Percentiles rank a stretch among this genome's conserved stretches.
phyloP scores from a whole-genome alignment of 2,329 filamentous ascomycete genomes.

The Ampelomyces quisqualis region DNA sequence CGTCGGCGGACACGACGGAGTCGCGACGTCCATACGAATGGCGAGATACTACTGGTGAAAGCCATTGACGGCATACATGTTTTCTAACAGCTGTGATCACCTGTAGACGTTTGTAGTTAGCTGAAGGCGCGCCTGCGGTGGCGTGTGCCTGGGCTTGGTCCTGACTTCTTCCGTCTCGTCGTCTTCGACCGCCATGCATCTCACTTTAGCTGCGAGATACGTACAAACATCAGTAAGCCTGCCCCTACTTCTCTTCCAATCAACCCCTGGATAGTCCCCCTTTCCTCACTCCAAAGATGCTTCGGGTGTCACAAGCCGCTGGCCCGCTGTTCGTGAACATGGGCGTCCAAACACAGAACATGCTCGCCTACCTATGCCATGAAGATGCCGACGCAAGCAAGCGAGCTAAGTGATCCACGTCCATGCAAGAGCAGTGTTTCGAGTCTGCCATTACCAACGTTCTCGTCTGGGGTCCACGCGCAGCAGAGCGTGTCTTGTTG shows the following conservation, averaged over 20 bases:
- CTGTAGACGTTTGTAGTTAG: no score
- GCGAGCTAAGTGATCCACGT: neutral
- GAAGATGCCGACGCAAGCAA: neutral
- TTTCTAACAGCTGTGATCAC: no score
- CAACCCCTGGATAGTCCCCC: neutral
- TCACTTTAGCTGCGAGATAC: no score
- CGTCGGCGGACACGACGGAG: conserved; percentile 1
- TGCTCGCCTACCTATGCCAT: neutral
- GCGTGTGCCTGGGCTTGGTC: no score
- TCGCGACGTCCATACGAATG: neutral
- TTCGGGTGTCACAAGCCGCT: neutral
- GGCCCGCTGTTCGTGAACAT: neutral
- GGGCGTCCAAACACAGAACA: neutral
- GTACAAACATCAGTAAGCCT: no score
- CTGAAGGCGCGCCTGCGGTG: no score
- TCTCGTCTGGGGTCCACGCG: neutral
- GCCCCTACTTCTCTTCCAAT: no score
- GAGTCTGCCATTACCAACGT: neutral
- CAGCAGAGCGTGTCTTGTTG: no score
- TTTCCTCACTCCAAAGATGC: neutral
- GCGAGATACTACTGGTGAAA: neutral
- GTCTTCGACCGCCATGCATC: no score
- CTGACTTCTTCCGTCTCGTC: no score
- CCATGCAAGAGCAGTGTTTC: neutral
- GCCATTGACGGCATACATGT: no score